Evolutionary conservation across 257 asterid genomes (phyloP), one percentile per base, ranked within the genome.

Genomic region (Penstemon barbatus): DNA sequence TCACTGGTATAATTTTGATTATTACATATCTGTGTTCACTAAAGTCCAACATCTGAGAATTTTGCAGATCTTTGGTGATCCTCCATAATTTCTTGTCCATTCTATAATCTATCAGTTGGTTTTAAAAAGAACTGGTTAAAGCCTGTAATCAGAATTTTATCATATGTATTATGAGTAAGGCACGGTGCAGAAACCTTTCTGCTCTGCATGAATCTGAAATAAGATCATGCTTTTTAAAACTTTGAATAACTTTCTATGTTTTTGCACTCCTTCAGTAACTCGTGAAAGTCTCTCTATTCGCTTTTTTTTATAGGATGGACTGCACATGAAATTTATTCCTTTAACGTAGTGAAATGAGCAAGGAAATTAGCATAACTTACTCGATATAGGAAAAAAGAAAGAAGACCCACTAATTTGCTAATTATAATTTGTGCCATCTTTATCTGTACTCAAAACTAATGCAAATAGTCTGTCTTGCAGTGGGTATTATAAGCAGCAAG

Each of bases 1-100:
- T 46, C 57, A 12, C 19, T 25, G 7, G 55, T 5, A 40, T 3
- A 40, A 36, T 38, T 58, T 64, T 48, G 55, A 63, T 50, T 70
- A 9, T 59, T 0, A 50, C 59, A 36, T 43, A 50, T 8, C 63
- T 19, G 25, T 25, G 19, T 50, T 39, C 53, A 50, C 11, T 59
- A 45, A 38, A 25, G 18, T 8, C n/a, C 59, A 64, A 38, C 45
- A 7, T 13, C 36, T 6, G 72, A 13, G 19, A 53, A 65, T 25
- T 25, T 54, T 71, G 57, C 61, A 51, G 12, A 43, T 53, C 33
- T 51, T 65, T 10, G 68, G 45, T 52, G 48, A 13, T 19, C 57
- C 38, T 52, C 57, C 70, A 45, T 5, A 36, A 12, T 45, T 25
- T 19, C 41, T 63, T 8, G 37, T 8, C 7, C 41, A 33, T 53